Conservation (phyloP, 768 basidiomycete genomes). For the Boletus bicolor region DNA sequence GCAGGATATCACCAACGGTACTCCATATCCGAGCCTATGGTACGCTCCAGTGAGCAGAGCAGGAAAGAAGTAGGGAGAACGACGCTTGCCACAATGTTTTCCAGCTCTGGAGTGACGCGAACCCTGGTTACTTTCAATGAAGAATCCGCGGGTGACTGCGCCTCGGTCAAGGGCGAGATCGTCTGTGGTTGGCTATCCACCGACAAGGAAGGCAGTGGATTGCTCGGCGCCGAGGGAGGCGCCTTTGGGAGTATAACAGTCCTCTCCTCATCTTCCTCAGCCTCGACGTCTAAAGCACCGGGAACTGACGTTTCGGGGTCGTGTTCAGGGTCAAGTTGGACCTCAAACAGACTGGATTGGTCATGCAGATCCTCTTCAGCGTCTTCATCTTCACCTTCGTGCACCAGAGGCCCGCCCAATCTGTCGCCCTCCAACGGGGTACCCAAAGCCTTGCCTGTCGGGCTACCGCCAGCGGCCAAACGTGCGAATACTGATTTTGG, state of each 20-base stretch:
- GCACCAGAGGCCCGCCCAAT: constrained; percentile 2
- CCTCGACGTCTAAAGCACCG: neutral
- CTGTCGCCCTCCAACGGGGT: constrained; percentile 4
- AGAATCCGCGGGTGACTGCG: constrained; percentile 11
- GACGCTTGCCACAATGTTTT: constrained; percentile 56
- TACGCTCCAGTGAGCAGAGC: neutral
- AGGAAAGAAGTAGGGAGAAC: neutral
- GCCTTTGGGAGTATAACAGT: constrained; percentile 31
- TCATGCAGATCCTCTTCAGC: constrained; percentile 8
- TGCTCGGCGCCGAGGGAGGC: neutral
- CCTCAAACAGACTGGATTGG: constrained; percentile 11
- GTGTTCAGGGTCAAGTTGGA: constrained; percentile 5
- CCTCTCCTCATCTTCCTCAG: constrained; percentile 27
- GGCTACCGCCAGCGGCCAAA: constrained; percentile 12
- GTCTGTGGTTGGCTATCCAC: constrained; percentile 6
- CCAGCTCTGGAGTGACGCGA: constrained; percentile 59
- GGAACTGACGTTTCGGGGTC: constrained; percentile 1
- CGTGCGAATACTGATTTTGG: constrained; percentile 30
- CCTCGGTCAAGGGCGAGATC: neutral
- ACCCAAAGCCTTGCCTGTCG: constrained; percentile 5
- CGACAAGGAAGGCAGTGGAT: neutral
- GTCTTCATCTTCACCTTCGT: constrained; percentile 1
- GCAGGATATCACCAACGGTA: constrained; percentile 60
- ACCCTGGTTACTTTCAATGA: constrained; percentile 36
- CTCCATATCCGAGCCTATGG: constrained; percentile 66